Conservation (phyloP, 1,284 basidiomycete genomes). For the Ganoderma sinense region DNA sequence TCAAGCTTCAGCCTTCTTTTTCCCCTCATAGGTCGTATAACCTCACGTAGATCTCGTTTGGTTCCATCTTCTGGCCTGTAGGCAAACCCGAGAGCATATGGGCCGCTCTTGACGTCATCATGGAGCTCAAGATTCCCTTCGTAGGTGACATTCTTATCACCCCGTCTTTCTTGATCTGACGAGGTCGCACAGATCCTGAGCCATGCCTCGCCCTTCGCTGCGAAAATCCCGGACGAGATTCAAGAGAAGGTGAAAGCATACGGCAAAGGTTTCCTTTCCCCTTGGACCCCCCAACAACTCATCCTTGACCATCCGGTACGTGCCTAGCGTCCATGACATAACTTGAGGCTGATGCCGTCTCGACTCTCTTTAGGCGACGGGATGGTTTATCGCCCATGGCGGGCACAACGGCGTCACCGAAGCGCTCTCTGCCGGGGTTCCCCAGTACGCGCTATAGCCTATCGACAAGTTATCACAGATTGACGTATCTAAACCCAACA, state of each 20-base stretch:
- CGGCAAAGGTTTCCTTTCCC: conserved; percentile 29
- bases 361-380: conserved; percentile 15
- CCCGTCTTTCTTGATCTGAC: not conserved
- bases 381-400: conserved; percentile 29
- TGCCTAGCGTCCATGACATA: not conserved
- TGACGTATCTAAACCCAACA: not conserved
- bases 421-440: conserved; percentile 21
- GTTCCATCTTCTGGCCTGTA: conserved; percentile 30
- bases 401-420: conserved; percentile 30
- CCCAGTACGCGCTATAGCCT: conserved; percentile 17
- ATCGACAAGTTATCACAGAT: too few species aligned
- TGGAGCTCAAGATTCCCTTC: conserved; percentile 30
- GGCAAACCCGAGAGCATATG: conserved; percentile 27
- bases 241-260: conserved; percentile 28
- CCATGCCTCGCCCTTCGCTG: conserved; percentile 29
- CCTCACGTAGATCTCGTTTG: conserved; percentile 26
- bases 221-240: conserved; percentile 26
- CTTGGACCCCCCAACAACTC: conserved; percentile 35
- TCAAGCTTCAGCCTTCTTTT: not conserved
- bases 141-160: conserved; percentile 11
- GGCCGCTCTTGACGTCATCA: conserved; percentile 31
- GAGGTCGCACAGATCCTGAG: conserved; percentile 31
- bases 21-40: not conserved
- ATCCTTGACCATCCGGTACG: conserved; percentile 36
- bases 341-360: not conserved